Base-by-base conservation (phyloP, 2,329 filamentous ascomycete genomes). In the Grosmannia huntii region DNA sequence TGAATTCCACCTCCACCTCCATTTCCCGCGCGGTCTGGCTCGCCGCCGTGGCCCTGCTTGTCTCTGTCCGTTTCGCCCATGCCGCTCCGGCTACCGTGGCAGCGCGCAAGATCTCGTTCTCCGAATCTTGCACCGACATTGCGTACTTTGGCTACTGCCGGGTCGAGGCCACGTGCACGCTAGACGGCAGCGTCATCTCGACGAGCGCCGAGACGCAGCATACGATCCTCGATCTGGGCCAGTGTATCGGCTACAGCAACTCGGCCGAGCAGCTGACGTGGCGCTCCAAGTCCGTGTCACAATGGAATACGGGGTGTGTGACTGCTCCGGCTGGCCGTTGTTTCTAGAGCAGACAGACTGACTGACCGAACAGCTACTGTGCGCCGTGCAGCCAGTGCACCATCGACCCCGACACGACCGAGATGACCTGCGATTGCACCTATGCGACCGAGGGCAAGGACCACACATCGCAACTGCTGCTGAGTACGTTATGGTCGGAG, bases 141-240 rank as follows among this genome's bases (percentile, higher is more conserved):
- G 48, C 57, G 36, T 62, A 62, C 46, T 62, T 56, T 50, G 61
- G 60, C 51, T 61, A 56, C 46, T 61, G 61, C 60, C 60, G 60
- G 10, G 31, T 62, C 50, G 60, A 59, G 56, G 61, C 61, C 36
- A 57, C 57, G 31, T 62, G 61, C 54, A 60, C 60, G 0, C 21
- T 38, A 0, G 59, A 61, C 21, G 61, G 61, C 23, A 55, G 50
- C 49, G 33, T 28, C 0, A 51, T 57, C 9, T 38, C 41, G 4
- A 7, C 28, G 9, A 36, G 49, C 14, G 41, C 41, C 21, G 27
- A 33, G 11, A 44, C 60, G 7, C 60, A 57, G 36, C 60, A 61
- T 50, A 59, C 58, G 2, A 59, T 56, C 23, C 55, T 62, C 16
- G 60, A 62, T 27, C 53, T 62, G 9, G 60, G 58, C 44, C 61